These are phyloP conservation scores for Cladosporium colombiae DNA, from an alignment of 2,329 filamentous ascomycete species.

Conservation along the genomic window DNA sequence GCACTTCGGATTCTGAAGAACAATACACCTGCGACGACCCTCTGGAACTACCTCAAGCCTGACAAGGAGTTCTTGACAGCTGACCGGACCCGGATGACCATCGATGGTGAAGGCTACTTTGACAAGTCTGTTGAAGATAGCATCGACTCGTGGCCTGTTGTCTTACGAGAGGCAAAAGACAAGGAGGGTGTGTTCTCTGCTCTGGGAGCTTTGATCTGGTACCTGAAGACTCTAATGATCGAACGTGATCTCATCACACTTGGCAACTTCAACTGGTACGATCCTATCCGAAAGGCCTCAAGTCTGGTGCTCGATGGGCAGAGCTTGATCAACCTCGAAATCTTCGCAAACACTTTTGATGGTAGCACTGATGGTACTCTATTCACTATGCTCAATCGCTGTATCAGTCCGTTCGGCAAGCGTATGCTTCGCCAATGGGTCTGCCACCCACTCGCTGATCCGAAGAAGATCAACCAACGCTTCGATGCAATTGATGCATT, in stretches of 20 bases:
- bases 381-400: conserved; percentile 87
- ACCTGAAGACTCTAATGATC: conserved; percentile 79
- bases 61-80: conserved; percentile 88
- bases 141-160: conserved; percentile 74
- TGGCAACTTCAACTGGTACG: conserved; percentile 88
- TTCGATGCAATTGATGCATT: conserved; percentile 92
- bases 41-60: conserved; percentile 92
- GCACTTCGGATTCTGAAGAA: conserved; percentile 92
- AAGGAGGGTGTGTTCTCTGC: conserved; percentile 88
- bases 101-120: conserved; percentile 81
- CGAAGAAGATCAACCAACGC: conserved; percentile 84
- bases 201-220: conserved; percentile 83
- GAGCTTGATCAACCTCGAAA: conserved; percentile 94
- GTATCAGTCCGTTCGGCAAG: conserved; percentile 95
- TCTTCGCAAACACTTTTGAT: conserved; percentile 91
- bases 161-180: conserved; percentile 68
- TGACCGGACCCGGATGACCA: conserved; percentile 76
- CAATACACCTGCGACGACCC: conserved; percentile 86
- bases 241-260: conserved; percentile 85
- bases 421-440: conserved; percentile 96
- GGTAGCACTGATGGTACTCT: conserved; percentile 82
- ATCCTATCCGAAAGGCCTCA: conserved; percentile 85
- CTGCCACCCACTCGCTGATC: conserved; percentile 88
- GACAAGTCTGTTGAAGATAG: conserved; percentile 54
- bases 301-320: conserved; percentile 93